Evolutionary conservation across 73 alveolate species (phyloP).

Genomic region (Stentor roeselii): DNA sequence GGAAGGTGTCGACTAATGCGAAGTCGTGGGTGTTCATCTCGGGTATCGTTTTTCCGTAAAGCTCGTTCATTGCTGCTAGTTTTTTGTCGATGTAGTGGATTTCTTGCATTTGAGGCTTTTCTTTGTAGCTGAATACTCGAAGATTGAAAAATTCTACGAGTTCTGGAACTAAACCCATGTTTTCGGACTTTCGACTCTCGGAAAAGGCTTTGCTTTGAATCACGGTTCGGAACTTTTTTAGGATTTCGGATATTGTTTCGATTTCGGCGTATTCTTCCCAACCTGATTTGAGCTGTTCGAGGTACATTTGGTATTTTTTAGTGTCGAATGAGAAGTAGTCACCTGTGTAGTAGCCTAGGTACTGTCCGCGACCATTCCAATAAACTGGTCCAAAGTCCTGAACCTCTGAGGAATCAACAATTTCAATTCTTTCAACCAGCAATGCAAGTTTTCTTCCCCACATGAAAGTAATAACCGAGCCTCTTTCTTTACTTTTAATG

Average conservation of each 20-base stretch:
- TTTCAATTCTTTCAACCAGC: not conserved
- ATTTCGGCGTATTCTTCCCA: not conserved
- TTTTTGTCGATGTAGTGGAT: not conserved
- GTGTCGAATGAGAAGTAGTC: not conserved
- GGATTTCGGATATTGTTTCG: not conserved
- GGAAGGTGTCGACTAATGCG: not conserved
- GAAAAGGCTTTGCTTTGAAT: not conserved
- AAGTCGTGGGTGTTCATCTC: not conserved
- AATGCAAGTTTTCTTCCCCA: constrained; percentile 26
- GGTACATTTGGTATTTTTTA: not conserved
- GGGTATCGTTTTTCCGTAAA: not conserved
- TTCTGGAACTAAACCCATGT: constrained; percentile 18
- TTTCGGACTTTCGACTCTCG: not conserved
- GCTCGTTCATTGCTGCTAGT: not conserved
- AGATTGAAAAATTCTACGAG: constrained; percentile 5
- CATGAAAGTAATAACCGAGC: not conserved
- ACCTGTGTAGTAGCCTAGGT: not conserved
- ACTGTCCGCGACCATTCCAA: not conserved
- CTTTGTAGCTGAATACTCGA: not conserved
- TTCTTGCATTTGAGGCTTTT: not conserved
- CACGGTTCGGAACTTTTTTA: not conserved
- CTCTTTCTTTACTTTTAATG: not conserved
- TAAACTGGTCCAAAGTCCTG: constrained; percentile 15
- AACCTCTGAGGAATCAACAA: not conserved
- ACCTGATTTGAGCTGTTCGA: not conserved